Conservation (phyloP, 2,329 filamentous ascomycete species). For the Lizonia empirigonia region DNA sequence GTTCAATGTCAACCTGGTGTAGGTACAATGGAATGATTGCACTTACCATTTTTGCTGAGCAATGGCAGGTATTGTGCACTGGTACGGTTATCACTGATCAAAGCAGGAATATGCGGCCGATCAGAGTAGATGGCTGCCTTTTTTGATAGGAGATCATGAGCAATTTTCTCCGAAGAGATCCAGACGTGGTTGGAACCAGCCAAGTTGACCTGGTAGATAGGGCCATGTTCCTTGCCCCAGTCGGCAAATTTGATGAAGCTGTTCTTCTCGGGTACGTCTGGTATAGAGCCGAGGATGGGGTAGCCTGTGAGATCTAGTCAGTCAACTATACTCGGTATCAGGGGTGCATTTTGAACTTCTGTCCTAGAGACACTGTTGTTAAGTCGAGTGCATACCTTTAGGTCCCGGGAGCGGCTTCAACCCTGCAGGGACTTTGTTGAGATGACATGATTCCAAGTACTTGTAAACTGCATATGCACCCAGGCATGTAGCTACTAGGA, state of each 20-base stretch:
- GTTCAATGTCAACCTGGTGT: constrained; percentile 21
- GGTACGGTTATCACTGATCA: constrained; percentile 53
- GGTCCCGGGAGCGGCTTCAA: constrained; percentile 49
- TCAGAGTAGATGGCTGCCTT: constrained; percentile 55
- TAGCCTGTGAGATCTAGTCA: constrained; percentile 43
- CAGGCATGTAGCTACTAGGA: constrained; percentile 31
- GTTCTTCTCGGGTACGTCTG: constrained; percentile 52
- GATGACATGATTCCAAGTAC: constrained; percentile 31
- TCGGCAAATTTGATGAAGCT: constrained; percentile 54
- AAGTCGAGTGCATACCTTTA: constrained; percentile 41
- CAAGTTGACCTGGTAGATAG: constrained; percentile 54
- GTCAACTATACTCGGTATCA: background rate
- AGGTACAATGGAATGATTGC: background rate
- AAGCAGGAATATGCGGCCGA: constrained; percentile 52
- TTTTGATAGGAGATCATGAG: constrained; percentile 52
- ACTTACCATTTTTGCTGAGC: constrained; percentile 51
- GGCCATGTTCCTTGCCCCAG: constrained; percentile 53
- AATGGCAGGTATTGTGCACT: constrained; percentile 54
- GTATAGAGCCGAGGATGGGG: constrained; percentile 51
- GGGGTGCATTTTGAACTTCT: too few species aligned
- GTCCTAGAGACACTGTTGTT: background rate
- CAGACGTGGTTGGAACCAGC: constrained; percentile 54
- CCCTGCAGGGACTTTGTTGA: constrained; percentile 39
- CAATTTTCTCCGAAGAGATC: constrained; percentile 52
- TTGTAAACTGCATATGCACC: constrained; percentile 40